phyloP scores from a whole-genome alignment of 176 grass and related monocot genomes.

The Ensete ventricosum region DNA sequence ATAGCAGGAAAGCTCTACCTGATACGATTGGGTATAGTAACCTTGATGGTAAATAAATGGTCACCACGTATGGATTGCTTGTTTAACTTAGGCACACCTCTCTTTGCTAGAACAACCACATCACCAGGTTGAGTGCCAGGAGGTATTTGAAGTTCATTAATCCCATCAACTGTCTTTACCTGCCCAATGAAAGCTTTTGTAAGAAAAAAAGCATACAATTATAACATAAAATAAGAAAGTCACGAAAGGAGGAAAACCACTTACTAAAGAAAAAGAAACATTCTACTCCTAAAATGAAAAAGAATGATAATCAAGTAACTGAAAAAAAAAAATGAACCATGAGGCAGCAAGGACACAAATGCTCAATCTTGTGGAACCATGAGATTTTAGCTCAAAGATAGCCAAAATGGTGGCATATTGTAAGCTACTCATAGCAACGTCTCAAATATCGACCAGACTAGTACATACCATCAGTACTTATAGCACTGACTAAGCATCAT shows the following conservation, averaged over 20 bases:
- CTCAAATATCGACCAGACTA: too few relatives aligned
- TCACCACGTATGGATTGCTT: conserved; percentile 79
- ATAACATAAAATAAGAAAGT: conserved; percentile 6
- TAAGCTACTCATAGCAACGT: too few relatives aligned
- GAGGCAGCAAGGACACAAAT: not conserved
- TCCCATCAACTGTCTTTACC: conserved; percentile 84
- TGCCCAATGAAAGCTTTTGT: conserved; percentile 37
- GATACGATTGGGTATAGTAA: conserved; percentile 86
- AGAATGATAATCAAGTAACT: not conserved
- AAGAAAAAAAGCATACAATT: conserved; percentile 10
- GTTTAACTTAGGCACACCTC: conserved; percentile 91
- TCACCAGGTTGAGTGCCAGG: conserved; percentile 94
- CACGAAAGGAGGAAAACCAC: conserved; percentile 14
- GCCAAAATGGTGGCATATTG: too few relatives aligned
- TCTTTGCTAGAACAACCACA: conserved; percentile 66
- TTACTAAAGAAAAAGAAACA: not conserved
- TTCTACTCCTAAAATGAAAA: not conserved
- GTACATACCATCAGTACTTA: too few relatives aligned
- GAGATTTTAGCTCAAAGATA: not conserved
- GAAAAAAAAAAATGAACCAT: not conserved
- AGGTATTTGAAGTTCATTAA: conserved; percentile 79
- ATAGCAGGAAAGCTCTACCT: conserved; percentile 39
- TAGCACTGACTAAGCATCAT: too few relatives aligned
- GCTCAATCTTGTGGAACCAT: not conserved
- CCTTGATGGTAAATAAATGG: conserved; percentile 87